A percentile compares a stretch with the other conserved stretches of the same genome.
These are phyloP conservation scores for Penicillium antarcticum DNA, from an alignment of 495 filamentous ascomycete species.

Conservation along the genomic window DNA sequence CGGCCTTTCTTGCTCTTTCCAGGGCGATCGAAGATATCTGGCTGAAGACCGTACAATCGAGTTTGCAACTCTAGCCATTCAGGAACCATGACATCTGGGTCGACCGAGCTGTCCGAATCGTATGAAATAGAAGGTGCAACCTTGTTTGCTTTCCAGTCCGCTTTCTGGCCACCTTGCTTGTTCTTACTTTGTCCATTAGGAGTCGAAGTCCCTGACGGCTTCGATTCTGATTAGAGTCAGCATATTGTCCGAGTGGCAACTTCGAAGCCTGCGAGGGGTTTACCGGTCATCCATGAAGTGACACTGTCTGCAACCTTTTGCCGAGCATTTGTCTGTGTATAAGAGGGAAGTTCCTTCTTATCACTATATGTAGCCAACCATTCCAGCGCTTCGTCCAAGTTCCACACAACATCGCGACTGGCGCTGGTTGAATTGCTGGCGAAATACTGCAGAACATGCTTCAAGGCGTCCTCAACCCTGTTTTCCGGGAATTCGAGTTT, in stretches of 20 bases:
- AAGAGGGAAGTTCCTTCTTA: conserved; percentile 66
- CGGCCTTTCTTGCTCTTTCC: conserved; percentile 43
- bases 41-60: conserved; percentile 67
- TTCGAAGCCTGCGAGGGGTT: conserved; percentile 17
- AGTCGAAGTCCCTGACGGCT: conserved; percentile 31
- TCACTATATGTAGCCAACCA: conserved; percentile 76
- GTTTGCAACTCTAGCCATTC: conserved; percentile 69
- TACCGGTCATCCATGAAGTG: conserved; percentile 46
- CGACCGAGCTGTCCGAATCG: conserved; percentile 54
- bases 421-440: conserved; percentile 44
- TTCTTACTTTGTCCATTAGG: conserved; percentile 23
- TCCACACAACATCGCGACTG: conserved; percentile 71
- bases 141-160: conserved; percentile 24
- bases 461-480: conserved; percentile 61
- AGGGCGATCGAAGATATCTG: conserved; percentile 50
- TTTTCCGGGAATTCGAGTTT: conserved; percentile 63
- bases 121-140: conserved; percentile 24
- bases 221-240: conserved; percentile 34
- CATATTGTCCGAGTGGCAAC: conserved; percentile 12
- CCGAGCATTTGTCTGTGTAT: conserved; percentile 45
- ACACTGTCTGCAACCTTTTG: conserved; percentile 34
- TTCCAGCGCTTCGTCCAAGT: conserved; percentile 80
- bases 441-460: conserved; percentile 58
- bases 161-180: conserved; percentile 27
- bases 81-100: conserved; percentile 72